Percentiles rank a stretch among this genome's conserved stretches.
Evolutionary conservation across 2,329 filamentous ascomycete species (phyloP).

Genomic region (Cladophialophora psammophila): DNA sequence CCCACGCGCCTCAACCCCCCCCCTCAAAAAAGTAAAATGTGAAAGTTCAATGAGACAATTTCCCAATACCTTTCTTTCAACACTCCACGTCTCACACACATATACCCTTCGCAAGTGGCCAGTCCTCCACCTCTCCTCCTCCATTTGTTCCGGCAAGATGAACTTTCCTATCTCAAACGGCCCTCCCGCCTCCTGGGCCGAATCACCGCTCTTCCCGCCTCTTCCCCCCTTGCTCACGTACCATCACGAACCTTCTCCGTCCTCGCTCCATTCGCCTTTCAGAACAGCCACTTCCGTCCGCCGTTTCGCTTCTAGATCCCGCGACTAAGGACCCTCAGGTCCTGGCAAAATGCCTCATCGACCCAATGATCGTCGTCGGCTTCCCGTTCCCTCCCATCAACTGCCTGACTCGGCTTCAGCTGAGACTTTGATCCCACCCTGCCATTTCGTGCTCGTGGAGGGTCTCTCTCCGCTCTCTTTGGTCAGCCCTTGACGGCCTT

Average conservation of each 20-base stretch:
- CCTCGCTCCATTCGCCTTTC: conserved; percentile 31
- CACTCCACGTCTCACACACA: conserved; percentile 5
- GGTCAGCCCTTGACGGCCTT: conserved; percentile 20
- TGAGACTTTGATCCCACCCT: conserved; percentile 35
- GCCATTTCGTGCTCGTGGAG: conserved; percentile 30
- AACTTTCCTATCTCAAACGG: conserved; percentile 11
- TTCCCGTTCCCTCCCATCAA: conserved; percentile 32
- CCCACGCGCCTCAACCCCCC: conserved; percentile 7
- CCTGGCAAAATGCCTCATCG: conserved; percentile 32
- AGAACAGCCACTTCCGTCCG: conserved; percentile 38
- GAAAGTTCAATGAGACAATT: conserved; percentile 16
- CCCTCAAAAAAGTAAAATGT: conserved; percentile 18
- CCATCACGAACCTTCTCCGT: conserved; percentile 32
- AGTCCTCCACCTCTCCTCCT: conserved; percentile 1
- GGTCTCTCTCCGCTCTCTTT: conserved; percentile 35
- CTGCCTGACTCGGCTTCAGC: conserved; percentile 31
- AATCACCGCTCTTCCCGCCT: conserved; percentile 23
- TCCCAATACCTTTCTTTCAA: conserved; percentile 5
- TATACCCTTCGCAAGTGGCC: background rate
- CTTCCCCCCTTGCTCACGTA: conserved; percentile 31
- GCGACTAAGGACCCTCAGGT: conserved; percentile 37
- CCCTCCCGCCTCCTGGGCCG: conserved; percentile 6
- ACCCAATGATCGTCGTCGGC: conserved; percentile 33
- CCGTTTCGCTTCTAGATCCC: conserved; percentile 42
- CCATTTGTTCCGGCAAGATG: background rate